Percentiles rank a stretch among this genome's conserved stretches.
These are phyloP conservation scores for Trifolium repens DNA, from an alignment of 306 rosid species.

Conservation along the genomic window DNA sequence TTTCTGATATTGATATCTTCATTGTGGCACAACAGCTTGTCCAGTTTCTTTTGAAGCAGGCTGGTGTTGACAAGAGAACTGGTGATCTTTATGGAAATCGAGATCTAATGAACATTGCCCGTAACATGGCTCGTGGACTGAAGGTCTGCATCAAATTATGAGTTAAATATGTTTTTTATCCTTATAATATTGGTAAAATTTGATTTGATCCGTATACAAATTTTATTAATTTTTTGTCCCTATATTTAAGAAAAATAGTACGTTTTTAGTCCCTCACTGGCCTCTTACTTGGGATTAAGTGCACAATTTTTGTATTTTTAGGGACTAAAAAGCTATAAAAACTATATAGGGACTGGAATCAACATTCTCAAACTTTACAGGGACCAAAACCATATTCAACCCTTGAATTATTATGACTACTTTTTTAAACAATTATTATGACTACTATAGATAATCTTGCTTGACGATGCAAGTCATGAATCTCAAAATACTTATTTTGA, in stretches of 20 bases:
- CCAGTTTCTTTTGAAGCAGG: slow-evolving; percentile 96
- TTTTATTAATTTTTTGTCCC: background rate
- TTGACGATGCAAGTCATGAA: slow-evolving; percentile 34
- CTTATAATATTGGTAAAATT: background rate
- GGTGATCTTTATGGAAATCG: slow-evolving; percentile 92
- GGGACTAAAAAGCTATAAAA: background rate
- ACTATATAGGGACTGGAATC: background rate
- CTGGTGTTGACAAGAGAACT: slow-evolving; percentile 90
- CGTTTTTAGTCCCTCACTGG: background rate
- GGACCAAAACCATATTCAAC: background rate
- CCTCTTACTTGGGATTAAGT: background rate
- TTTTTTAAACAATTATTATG: slow-evolving; percentile 37
- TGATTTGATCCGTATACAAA: background rate
- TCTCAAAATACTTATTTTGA: slow-evolving; percentile 37
- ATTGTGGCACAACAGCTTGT: slow-evolving; percentile 74
- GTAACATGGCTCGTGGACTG: slow-evolving; percentile 96
- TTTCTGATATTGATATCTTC: slow-evolving; percentile 49
- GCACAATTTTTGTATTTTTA: background rate
- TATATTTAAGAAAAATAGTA: background rate
- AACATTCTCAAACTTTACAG: background rate
- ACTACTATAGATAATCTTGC: slow-evolving; percentile 4
- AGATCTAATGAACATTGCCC: slow-evolving; percentile 92
- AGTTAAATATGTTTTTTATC: background rate
- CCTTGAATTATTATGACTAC: slow-evolving; percentile 31
- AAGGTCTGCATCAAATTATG: slow-evolving; percentile 62